These are phyloP conservation scores for Metarhizium rileyi DNA, from an alignment of 2,329 filamentous ascomycete genomes.

Conservation along the genomic window DNA sequence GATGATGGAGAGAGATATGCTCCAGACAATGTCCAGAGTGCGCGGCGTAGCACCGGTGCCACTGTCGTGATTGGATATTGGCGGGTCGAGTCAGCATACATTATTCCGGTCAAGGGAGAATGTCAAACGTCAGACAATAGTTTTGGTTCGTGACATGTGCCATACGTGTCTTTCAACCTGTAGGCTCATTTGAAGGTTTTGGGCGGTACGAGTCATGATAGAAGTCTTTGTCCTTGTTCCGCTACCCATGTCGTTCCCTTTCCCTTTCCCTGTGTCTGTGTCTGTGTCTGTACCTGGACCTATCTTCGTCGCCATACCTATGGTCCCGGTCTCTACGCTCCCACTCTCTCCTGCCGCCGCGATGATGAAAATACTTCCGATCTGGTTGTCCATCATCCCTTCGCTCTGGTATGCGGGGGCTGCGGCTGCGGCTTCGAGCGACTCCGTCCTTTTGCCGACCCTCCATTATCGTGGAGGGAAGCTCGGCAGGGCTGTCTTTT, in stretches of 20 bases:
- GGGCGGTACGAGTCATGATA: conserved; percentile 11
- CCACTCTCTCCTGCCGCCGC: conserved; percentile 14
- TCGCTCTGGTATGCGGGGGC: conserved; percentile 11
- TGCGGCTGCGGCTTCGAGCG: background rate
- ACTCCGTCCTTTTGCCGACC: background rate
- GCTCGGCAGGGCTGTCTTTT: conserved; percentile 14
- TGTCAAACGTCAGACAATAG: background rate
- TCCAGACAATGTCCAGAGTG: background rate
- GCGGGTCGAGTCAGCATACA: background rate
- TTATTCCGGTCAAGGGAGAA: background rate
- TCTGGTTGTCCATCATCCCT: conserved; percentile 28
- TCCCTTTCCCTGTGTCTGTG: conserved; percentile 22
- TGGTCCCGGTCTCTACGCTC: conserved; percentile 8
- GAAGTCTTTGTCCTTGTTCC: background rate
- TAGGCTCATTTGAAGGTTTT: conserved; percentile 6
- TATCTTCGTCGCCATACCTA: conserved; percentile 20
- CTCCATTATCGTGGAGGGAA: conserved; percentile 8
- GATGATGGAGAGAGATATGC: background rate
- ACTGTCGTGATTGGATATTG: background rate
- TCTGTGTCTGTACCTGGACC: conserved; percentile 10
- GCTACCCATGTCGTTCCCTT: conserved; percentile 6
- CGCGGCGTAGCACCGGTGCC: background rate
- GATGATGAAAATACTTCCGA: conserved; percentile 17
- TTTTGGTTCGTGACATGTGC: background rate
- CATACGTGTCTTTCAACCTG: background rate